Percentiles rank a stretch among this genome's conserved stretches.
These are phyloP conservation scores for Balansia obtecta DNA, from an alignment of 2,329 filamentous ascomycete species.

Conservation along the genomic window DNA sequence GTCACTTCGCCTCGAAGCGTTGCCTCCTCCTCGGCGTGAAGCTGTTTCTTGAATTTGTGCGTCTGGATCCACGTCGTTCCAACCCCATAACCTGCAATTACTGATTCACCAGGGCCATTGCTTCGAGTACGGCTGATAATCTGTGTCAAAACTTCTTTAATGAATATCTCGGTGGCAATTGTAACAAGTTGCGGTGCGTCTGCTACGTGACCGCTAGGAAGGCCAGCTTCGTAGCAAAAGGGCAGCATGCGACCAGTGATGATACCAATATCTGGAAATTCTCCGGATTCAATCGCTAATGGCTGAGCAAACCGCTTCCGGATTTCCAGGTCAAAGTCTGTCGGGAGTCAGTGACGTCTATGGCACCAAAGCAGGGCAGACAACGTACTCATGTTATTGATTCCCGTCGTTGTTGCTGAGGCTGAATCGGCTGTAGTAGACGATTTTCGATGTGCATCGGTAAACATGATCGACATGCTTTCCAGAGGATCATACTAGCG, in stretches of 20 bases:
- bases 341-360: slow-evolving; percentile 10
- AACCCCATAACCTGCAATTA: slow-evolving; percentile 49
- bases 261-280: slow-evolving; percentile 53
- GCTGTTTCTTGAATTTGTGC: slow-evolving; percentile 60
- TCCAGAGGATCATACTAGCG: slow-evolving; percentile 43
- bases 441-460: slow-evolving; percentile 34
- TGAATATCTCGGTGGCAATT: slow-evolving; percentile 52
- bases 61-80: slow-evolving; percentile 67
- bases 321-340: slow-evolving; percentile 56
- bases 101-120: slow-evolving; percentile 51
- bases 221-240: slow-evolving; percentile 54
- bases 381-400: slow-evolving; percentile 67
- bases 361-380: too few species aligned
- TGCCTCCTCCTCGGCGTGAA: slow-evolving; percentile 64
- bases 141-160: slow-evolving; percentile 52
- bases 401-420: slow-evolving; percentile 52
- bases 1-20: slow-evolving; percentile 60
- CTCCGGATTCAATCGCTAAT: slow-evolving; percentile 53
- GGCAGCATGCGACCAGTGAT: slow-evolving; percentile 55
- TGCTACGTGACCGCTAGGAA: slow-evolving; percentile 43
- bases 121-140: slow-evolving; percentile 52
- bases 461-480: slow-evolving; percentile 37
- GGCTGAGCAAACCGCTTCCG: slow-evolving; percentile 52
- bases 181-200: slow-evolving; percentile 54
- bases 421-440: slow-evolving; percentile 46